Conservation (phyloP, 2,329 filamentous ascomycete species). For the Colletotrichum chrysophilum region DNA sequence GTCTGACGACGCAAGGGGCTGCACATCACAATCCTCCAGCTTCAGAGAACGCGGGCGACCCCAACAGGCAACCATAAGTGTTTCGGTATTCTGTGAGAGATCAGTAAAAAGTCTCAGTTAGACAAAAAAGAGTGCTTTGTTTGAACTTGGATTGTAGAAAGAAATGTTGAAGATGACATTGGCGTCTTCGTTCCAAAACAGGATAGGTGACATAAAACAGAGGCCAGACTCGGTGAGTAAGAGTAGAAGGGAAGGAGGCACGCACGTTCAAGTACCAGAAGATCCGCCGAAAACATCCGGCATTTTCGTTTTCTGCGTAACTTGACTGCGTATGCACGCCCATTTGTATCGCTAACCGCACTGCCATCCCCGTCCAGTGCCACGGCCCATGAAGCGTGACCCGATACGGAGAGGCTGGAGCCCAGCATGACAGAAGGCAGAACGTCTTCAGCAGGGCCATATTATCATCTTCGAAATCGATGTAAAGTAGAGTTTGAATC, state of each 20-base stretch:
- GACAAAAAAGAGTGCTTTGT: neutral
- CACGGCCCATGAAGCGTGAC: neutral
- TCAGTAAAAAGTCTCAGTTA: neutral
- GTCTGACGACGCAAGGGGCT: neutral
- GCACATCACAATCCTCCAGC: neutral
- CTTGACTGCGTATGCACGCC: neutral
- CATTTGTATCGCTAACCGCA: neutral
- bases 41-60: neutral
- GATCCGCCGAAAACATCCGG: neutral
- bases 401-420: neutral
- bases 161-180: neutral
- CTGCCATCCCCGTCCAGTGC: neutral
- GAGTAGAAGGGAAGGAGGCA: neutral
- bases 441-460: neutral
- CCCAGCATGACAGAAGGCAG: neutral
- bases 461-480: neutral
- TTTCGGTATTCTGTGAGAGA: neutral
- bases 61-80: neutral
- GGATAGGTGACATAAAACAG: fast-evolving
- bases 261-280: neutral
- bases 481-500: neutral
- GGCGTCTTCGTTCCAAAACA: neutral
- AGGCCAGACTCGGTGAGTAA: neutral
- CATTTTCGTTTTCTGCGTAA: neutral
- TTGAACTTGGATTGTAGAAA: neutral